Base-by-base conservation (phyloP, 805 yeast species). In the Dipodascus albidus region DNA sequence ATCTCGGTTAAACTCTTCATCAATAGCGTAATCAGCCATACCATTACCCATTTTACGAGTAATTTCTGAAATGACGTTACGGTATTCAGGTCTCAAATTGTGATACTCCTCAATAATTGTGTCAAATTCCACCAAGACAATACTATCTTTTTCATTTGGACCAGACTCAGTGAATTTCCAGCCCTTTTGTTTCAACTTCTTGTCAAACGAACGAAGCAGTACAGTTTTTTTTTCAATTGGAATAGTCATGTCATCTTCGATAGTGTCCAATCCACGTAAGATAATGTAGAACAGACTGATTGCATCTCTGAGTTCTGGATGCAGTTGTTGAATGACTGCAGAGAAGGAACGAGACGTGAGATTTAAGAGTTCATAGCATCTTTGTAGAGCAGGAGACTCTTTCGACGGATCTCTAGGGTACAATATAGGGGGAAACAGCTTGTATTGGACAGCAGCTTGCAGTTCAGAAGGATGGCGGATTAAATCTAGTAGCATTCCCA, bases 201-300 rank as follows among this genome's bases (percentile, higher is more conserved):
- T 69, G 65, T 81, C 74, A 68, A 93, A 93, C 2, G 66, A 59
- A 55, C 91, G 76, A 59, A 93, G 75, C 50, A 89, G 66, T 1
- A 93, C 89, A 23, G 89, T 71, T 70, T 93, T 93, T 55, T 80
- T 61, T 20, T 75, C 73, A 3, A 85, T 82, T 57, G 80, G 83
- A 55, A 93, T 71, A 6, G 93, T 78, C 95, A 89, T 89, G 67
- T 93, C 98, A 68, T 93, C 99, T 68, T 93, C 99, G 53, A 93
- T 77, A 1, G 99, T 93, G 65, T 93, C 99, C 62, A 93, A 77
- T 1, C 96, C 99, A 56, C 99, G 78, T 58, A 93, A 72, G 21
- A 89, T 76, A 53, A 93, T 69, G 68, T 93, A 93, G 70, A 93
- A 93, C 3, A 93, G 55, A 89, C 82, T 82, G 47, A 87, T 77